Base-by-base conservation (phyloP, 1,139 yeast genomes). In the Saccharomyces hybrid region DNA sequence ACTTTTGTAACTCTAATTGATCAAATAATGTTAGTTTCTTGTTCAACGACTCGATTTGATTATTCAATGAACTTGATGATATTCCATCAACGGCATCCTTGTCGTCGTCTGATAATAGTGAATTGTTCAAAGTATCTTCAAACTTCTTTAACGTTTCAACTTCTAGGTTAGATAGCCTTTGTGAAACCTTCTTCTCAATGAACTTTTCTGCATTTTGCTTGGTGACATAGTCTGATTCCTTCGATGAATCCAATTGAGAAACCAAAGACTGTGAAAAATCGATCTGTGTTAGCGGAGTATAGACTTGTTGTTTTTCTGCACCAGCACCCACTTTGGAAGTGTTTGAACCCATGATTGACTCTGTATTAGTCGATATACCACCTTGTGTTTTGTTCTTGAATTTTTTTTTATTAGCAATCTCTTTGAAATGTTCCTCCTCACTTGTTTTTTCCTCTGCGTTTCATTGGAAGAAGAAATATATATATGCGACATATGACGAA, bases 161-260 rank as follows among this genome's bases (percentile, higher is more conserved):
- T 63, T 87, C 88, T 58, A 88, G 74, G 59, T 79, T 77, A 54
- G 79, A 75, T 58, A 91, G 77, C 65, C 84, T 87, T 59, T 78
- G 78, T 49, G 84, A 76, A 28, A 91, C 93, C 66, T 86, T 78
- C 54, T 86, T 86, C 70, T 90, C 91, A 57, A 91, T 81, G 65
- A 82, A 83, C 68, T 82, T 83, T 58, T 88, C 93, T 16, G 89
- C 80, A 67, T 84, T 80, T 69, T 89, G 96, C 51, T 86, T 78
- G 66, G 97, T 83, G 20, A 95, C 81, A 69, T 82, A 87, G 69
- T 90, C 91, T 7, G 95, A 82, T 77, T 88, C 96, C 49, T 81
- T 77, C 7, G 87, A 78, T 52, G 80, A 76, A 63, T 88, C 95
- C 61, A 90, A 79, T 66, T 86, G 87, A 26, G 84, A 78, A 59